Evolutionary conservation across 192 early-diverging fungal genomes (phyloP).

Genomic region (Entomortierella parvispora): DNA sequence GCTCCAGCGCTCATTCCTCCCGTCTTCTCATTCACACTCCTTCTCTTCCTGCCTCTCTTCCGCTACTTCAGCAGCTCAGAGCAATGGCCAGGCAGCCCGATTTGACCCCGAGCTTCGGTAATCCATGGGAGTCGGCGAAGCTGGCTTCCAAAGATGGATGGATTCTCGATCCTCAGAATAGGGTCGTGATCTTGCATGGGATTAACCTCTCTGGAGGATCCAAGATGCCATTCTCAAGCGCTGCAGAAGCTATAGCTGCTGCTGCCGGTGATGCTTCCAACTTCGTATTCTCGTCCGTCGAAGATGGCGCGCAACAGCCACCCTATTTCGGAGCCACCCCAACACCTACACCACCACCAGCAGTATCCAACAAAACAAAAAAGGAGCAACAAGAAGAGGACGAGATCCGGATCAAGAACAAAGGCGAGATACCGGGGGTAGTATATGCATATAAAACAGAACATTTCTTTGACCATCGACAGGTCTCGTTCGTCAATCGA

Average conservation of each 20-base stretch:
- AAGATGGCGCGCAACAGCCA: background rate
- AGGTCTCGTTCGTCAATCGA: constrained; percentile 77
- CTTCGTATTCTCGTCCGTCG: background rate
- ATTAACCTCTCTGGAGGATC: constrained; percentile 65
- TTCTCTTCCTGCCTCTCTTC: no score
- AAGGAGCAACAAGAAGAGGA: background rate
- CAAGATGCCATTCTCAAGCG: constrained; percentile 60
- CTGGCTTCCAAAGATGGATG: constrained; percentile 42
- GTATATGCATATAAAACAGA: constrained; percentile 49
- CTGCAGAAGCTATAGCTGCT: constrained; percentile 1
- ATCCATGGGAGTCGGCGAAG: constrained; percentile 36
- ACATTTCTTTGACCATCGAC: constrained; percentile 60
- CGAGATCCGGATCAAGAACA: background rate
- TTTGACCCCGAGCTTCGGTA: background rate
- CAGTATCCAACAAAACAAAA: background rate
- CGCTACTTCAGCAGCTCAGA: no score
- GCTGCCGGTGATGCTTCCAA: background rate
- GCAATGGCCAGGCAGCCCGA: no score
- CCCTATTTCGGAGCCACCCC: constrained; percentile 8
- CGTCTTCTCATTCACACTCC: no score
- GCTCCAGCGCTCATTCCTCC: no score
- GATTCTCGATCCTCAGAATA: constrained; percentile 60
- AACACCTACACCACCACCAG: background rate
- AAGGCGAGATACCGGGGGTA: constrained; percentile 29
- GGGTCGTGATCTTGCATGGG: constrained; percentile 62